Conservation (phyloP, 1,284 basidiomycete genomes). For the Phlebopus sp. region DNA sequence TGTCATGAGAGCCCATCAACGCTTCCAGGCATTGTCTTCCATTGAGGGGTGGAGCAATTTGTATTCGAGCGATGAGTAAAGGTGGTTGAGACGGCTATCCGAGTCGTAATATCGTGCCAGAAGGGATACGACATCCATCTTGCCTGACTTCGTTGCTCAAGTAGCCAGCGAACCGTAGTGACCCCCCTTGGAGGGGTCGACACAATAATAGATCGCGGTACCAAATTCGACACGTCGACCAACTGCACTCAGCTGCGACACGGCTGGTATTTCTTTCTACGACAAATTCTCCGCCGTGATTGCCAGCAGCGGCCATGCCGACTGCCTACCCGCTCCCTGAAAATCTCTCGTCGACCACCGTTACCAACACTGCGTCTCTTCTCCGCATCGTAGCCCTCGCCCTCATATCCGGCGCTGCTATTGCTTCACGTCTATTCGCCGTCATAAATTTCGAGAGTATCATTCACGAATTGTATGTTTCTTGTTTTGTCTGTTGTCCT, state of each 20-base stretch:
- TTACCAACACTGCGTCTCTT: slow-evolving; percentile 80
- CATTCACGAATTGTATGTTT: slow-evolving; percentile 94
- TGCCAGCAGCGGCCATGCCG: slow-evolving; percentile 48
- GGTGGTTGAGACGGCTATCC: too few species aligned
- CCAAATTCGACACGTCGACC: slow-evolving; percentile 16
- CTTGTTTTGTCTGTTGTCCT: background rate
- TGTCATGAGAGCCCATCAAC: too few species aligned
- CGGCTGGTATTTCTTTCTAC: background rate
- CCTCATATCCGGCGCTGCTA: slow-evolving; percentile 89
- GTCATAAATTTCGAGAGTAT: slow-evolving; percentile 99
- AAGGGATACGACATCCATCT: too few species aligned
- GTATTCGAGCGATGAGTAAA: too few species aligned
- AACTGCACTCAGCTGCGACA: background rate
- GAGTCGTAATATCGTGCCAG: too few species aligned
- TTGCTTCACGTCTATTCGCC: slow-evolving; percentile 94
- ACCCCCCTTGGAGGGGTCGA: background rate
- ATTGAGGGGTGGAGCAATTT: too few species aligned
- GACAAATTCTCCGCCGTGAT: background rate
- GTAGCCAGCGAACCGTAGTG: too few species aligned
- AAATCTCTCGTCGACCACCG: slow-evolving; percentile 65
- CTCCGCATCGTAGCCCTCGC: slow-evolving; percentile 84
- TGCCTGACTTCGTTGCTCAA: too few species aligned
- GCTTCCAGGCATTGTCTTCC: too few species aligned
- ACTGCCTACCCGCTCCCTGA: slow-evolving; percentile 67
- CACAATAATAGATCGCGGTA: slow-evolving; percentile 3